These are phyloP conservation scores for Marsdenia floribunda DNA, from an alignment of 257 asterid species.

Conservation along the genomic window DNA sequence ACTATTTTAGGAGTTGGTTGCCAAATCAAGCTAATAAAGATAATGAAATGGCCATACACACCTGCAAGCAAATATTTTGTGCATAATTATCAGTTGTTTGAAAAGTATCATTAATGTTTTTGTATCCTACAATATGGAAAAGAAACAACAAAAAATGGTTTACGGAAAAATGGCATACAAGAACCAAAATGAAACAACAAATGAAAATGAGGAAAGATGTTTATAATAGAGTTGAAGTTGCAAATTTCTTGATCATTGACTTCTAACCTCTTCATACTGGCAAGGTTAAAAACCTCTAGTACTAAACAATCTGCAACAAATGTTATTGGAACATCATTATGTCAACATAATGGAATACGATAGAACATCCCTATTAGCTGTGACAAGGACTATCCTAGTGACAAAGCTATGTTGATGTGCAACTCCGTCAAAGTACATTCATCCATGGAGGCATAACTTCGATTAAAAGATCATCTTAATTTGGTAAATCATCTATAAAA, in stretches of 20 bases:
- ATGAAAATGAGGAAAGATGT: conserved; percentile 34
- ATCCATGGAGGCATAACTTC: too few species aligned
- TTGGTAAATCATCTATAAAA: too few species aligned
- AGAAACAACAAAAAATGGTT: conserved; percentile 1
- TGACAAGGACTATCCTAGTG: too few species aligned
- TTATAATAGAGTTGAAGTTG: conserved; percentile 82
- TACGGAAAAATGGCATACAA: neutral
- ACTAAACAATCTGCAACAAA: conserved; percentile 78
- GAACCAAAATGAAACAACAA: neutral
- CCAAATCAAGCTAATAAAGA: neutral
- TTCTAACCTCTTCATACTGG: conserved; percentile 91
- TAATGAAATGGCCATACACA: conserved; percentile 30
- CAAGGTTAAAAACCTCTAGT: conserved; percentile 73
- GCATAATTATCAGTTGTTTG: conserved; percentile 70
- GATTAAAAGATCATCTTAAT: too few species aligned
- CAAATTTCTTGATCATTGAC: conserved; percentile 71
- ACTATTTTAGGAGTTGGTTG: neutral
- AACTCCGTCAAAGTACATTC: too few species aligned
- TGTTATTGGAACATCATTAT: too few species aligned
- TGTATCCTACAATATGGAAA: conserved; percentile 56
- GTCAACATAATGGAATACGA: too few species aligned
- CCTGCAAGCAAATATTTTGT: conserved; percentile 77
- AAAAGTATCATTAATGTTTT: conserved; percentile 60
- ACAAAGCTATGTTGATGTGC: too few species aligned
- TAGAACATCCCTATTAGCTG: too few species aligned